These are phyloP conservation scores for Euphrasia arctica DNA, from an alignment of 305 asterid species.

Conservation along the genomic window DNA sequence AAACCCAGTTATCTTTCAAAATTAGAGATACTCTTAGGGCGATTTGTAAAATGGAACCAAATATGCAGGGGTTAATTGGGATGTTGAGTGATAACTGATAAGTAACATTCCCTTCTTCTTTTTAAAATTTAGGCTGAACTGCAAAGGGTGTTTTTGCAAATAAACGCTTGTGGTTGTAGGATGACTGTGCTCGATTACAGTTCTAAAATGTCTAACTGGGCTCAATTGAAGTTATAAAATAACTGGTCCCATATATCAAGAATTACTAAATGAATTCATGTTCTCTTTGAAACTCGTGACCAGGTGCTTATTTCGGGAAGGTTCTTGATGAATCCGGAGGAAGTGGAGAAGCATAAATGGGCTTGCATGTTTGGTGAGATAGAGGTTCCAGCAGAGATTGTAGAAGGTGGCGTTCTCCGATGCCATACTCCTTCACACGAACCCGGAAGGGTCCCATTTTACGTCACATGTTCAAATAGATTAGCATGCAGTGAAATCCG, in stretches of 20 bases:
- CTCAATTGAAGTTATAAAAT: neutral
- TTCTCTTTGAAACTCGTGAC: constrained; percentile 15
- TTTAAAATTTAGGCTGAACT: neutral
- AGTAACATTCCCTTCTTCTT: neutral
- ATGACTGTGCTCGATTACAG: neutral
- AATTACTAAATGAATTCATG: neutral
- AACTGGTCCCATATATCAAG: constrained; percentile 16
- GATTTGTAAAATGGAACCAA: neutral
- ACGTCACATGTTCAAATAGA: constrained; percentile 91
- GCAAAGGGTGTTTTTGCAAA: neutral
- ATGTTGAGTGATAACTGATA: neutral
- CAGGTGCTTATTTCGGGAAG: constrained; percentile 81
- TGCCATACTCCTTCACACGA: constrained; percentile 77
- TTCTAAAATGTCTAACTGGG: neutral
- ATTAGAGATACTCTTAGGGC: neutral
- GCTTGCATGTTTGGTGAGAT: constrained; percentile 98
- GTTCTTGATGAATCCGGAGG: constrained; percentile 61
- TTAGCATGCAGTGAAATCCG: constrained; percentile 98
- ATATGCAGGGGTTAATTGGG: neutral
- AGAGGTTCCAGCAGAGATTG: constrained; percentile 87
- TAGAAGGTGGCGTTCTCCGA: constrained; percentile 76
- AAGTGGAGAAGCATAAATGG: constrained; percentile 63
- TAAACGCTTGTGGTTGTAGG: neutral
- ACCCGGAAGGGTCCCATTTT: constrained; percentile 82
- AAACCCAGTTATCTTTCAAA: neutral